These are phyloP conservation scores for Backusella westeae DNA, from an alignment of 192 early-diverging fungal species.

Conservation along the genomic window DNA sequence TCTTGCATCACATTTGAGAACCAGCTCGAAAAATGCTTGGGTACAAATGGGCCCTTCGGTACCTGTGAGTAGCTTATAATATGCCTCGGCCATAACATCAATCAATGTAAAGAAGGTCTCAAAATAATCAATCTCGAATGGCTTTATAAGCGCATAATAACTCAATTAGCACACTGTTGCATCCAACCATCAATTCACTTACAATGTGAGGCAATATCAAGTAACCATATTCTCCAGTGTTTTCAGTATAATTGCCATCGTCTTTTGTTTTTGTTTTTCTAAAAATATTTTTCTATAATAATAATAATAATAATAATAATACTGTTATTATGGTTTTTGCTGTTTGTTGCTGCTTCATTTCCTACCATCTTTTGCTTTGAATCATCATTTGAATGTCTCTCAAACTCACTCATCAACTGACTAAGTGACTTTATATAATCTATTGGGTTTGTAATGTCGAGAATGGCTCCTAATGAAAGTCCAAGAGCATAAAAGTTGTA, in stretches of 20 bases:
- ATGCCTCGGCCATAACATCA: conserved; percentile 60
- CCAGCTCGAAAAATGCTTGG: conserved; percentile 57
- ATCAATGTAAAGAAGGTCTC: conserved; percentile 67
- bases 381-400: conserved; percentile 43
- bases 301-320: background rate
- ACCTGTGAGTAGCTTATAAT: conserved; percentile 42
- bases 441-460: conserved; percentile 58
- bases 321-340: background rate
- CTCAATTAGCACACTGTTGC: background rate
- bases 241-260: conserved; percentile 36
- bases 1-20: conserved; percentile 62
- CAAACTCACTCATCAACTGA: conserved; percentile 61
- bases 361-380: conserved; percentile 46
- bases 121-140: conserved; percentile 67
- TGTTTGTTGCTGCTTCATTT: background rate
- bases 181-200: conserved; percentile 6
- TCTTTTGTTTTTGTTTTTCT: conserved; percentile 43
- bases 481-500: conserved; percentile 64
- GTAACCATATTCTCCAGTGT: conserved; percentile 39
- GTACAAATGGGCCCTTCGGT: conserved; percentile 30
- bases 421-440: conserved; percentile 65
- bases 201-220: conserved; percentile 42
- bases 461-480: conserved; percentile 59
- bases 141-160: conserved; percentile 22
- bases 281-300: conserved; percentile 46